Percentiles rank a stretch among this genome's conserved stretches.
These are phyloP conservation scores for Areca catechu DNA, from an alignment of 176 grass and related monocot species.

Conservation along the genomic window DNA sequence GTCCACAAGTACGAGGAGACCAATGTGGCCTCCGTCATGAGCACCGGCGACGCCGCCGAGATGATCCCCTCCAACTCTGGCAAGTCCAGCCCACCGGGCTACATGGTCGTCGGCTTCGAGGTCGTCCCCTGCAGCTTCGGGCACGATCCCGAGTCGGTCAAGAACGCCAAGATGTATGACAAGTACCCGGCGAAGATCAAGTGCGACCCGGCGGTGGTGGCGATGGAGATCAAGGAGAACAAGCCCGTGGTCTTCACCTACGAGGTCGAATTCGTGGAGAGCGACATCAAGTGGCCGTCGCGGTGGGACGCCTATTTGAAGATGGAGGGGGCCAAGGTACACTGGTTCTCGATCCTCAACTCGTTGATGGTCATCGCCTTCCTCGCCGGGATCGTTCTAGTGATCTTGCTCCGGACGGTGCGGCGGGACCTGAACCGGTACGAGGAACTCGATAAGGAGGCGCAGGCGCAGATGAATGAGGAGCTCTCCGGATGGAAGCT, in stretches of 20 bases:
- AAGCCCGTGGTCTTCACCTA: slow-evolving; percentile 40
- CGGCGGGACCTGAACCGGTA: slow-evolving; percentile 49
- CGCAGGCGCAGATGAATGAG: slow-evolving; percentile 17
- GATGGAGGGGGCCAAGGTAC: slow-evolving; percentile 53
- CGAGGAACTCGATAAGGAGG: slow-evolving; percentile 31
- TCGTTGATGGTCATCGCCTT: slow-evolving; percentile 49
- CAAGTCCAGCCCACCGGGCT: background rate
- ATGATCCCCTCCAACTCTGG: slow-evolving; percentile 25
- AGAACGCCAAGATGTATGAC: slow-evolving; percentile 34
- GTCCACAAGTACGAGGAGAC: slow-evolving; percentile 42
- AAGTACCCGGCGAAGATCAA: slow-evolving; percentile 20
- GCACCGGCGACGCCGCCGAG: slow-evolving; percentile 24
- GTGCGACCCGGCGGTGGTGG: slow-evolving; percentile 34
- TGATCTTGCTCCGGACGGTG: slow-evolving; percentile 59
- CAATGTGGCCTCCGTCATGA: slow-evolving; percentile 4
- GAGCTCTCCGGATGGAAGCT: slow-evolving; percentile 61
- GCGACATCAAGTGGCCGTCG: slow-evolving; percentile 46
- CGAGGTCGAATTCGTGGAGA: slow-evolving; percentile 41
- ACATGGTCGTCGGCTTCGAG: slow-evolving; percentile 66
- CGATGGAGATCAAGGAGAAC: slow-evolving; percentile 30
- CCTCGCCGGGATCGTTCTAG: slow-evolving; percentile 49
- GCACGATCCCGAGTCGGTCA: slow-evolving; percentile 18
- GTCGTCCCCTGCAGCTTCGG: slow-evolving; percentile 53
- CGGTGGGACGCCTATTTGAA: slow-evolving; percentile 62
- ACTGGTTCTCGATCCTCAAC: slow-evolving; percentile 74